Evolutionary conservation across 2,329 filamentous ascomycete genomes (phyloP).

Genomic region (Neophaeococcomyces aloes): DNA sequence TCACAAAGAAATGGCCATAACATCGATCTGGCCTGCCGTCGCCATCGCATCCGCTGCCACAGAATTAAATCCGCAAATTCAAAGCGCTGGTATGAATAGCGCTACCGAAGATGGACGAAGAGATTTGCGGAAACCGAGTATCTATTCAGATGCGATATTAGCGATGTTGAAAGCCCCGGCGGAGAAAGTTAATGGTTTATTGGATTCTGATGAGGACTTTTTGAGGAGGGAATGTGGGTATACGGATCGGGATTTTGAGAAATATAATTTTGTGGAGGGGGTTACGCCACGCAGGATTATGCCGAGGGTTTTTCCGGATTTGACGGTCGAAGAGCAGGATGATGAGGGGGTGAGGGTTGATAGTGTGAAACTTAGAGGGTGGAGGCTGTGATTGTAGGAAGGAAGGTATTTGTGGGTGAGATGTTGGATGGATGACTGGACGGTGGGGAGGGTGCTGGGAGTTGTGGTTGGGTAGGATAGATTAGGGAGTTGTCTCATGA

Average conservation of each 20-base stretch:
- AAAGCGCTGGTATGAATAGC: conserved; percentile 20
- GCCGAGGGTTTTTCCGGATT: conserved; percentile 57
- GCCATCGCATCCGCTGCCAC: conserved; percentile 71
- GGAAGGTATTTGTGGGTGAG: too few relatives aligned
- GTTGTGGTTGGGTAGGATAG: too few relatives aligned
- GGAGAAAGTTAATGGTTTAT: conserved; percentile 55
- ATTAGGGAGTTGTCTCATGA: too few relatives aligned
- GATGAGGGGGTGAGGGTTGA: conserved; percentile 66
- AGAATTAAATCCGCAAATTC: conserved; percentile 36
- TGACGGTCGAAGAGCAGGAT: conserved; percentile 65
- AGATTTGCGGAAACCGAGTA: conserved; percentile 58
- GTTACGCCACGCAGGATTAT: conserved; percentile 62
- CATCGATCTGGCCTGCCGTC: conserved; percentile 70
- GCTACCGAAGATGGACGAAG: conserved; percentile 30
- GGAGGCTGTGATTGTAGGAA: conserved; percentile 8
- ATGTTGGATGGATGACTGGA: too few relatives aligned
- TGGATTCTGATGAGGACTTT: conserved; percentile 74
- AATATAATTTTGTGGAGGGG: conserved; percentile 60
- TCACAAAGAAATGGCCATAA: conserved; percentile 60
- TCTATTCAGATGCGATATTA: conserved; percentile 71
- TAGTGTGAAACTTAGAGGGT: conserved; percentile 40
- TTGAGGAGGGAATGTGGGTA: conserved; percentile 45
- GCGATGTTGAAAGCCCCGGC: conserved; percentile 56
- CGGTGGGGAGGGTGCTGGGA: too few relatives aligned
- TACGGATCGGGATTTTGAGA: conserved; percentile 59